Evolutionary conservation across 2,329 filamentous ascomycete species (phyloP).

Genomic region (Xylariales sp.): DNA sequence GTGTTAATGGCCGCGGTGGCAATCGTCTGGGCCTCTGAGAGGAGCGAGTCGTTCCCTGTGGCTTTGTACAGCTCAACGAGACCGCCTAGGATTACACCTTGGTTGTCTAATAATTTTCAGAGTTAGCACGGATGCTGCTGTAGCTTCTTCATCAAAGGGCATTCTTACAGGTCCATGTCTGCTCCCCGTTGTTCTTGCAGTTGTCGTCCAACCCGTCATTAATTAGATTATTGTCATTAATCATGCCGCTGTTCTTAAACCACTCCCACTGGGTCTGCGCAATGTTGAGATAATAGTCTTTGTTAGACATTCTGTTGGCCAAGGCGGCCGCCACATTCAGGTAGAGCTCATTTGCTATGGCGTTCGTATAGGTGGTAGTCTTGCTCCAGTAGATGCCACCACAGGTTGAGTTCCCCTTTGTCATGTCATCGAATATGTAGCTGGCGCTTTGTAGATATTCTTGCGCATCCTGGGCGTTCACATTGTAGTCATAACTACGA

Average conservation of each 20-base stretch:
- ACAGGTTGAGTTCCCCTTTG: slow-evolving; percentile 37
- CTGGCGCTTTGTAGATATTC: slow-evolving; percentile 45
- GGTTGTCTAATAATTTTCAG: slow-evolving; percentile 46
- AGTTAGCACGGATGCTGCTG: background rate
- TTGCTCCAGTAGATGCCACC: slow-evolving; percentile 56
- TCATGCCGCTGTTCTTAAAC: slow-evolving; percentile 46
- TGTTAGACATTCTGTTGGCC: slow-evolving; percentile 40
- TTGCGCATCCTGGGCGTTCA: slow-evolving; percentile 21
- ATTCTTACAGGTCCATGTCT: slow-evolving; percentile 39
- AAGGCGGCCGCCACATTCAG: slow-evolving; percentile 48
- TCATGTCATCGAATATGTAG: slow-evolving; percentile 48
- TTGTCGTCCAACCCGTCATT: slow-evolving; percentile 46
- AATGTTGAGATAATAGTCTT: slow-evolving; percentile 37
- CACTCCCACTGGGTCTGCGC: slow-evolving; percentile 47
- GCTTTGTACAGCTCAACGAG: slow-evolving; percentile 45
- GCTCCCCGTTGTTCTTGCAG: slow-evolving; percentile 43
- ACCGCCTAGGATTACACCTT: slow-evolving; percentile 49
- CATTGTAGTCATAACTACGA: slow-evolving; percentile 44
- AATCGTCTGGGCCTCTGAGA: slow-evolving; percentile 39
- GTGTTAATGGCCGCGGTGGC: slow-evolving; percentile 45
- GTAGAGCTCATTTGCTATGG: slow-evolving; percentile 53
- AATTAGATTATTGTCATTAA: slow-evolving; percentile 43
- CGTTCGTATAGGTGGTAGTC: slow-evolving; percentile 43
- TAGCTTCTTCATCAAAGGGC: too few relatives aligned
- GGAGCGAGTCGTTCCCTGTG: slow-evolving; percentile 33